Base-by-base conservation (phyloP, 2,329 filamentous ascomycete genomes). In the Basipetospora chlamydospora region DNA sequence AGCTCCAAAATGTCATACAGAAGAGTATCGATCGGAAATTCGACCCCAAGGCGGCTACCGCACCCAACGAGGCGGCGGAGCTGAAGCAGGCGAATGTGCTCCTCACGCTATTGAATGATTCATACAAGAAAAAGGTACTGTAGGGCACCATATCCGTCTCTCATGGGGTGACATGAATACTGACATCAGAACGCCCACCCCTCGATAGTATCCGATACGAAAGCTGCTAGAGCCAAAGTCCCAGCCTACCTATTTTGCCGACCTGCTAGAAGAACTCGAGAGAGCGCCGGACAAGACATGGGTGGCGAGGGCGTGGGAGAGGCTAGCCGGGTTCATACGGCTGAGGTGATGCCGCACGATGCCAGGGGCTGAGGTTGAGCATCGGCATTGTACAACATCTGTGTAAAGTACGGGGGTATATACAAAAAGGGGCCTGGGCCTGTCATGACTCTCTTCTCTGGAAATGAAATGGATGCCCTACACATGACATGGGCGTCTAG, bases 221-320 rank as follows among this genome's bases (percentile, higher is more conserved):
- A n/a, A 55, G 4, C 55, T 78, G 29, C 55, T 78, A 39, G 54
- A 61, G 37, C 76, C 77, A 11, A 64, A 63, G 50, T 76, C 71
- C 47, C 73, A 79, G 44, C 76, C 76, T 26, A 69, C 65, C 0
- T 77, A 81, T 50, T 81, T 77, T 48, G 52, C 59, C 15, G 69
- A 77, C 43, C 53, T 81, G 21, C 50, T 78, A 1, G 60, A 57
- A 37, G 77, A 81, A 51, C 63, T 81, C 17, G 70, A 79, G 25
- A 70, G 70, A 45, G 75, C 71, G 3, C 77, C 76, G 2, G 66
- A 58, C 28, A 58, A 76, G 39, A 65, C 64, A 6, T 73, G 64
- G 58, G 49, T 70, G 16, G 60, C 64, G 34, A 60, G 66, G 37
- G 41, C 73, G 34, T 54, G 59, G 41, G 69, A 77, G 49, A 63